Conservation (phyloP, 2,329 filamentous ascomycete genomes). For the Microdochium bolleyi region DNA sequence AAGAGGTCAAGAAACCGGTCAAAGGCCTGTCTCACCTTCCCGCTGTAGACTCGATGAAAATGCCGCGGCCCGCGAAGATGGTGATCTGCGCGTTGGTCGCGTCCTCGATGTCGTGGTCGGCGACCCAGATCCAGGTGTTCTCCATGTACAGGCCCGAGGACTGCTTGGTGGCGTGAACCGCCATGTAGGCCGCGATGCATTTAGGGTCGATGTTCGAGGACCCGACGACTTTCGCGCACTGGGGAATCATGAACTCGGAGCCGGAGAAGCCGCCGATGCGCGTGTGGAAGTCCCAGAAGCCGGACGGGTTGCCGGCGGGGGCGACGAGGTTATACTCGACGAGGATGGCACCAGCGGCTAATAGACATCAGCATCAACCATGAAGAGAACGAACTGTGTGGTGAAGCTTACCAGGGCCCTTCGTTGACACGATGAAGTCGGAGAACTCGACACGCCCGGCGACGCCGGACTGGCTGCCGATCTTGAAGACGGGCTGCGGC, state of each 20-base stretch:
- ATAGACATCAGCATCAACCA: too few species aligned
- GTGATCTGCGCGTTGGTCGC: conserved; percentile 37
- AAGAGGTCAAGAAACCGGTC: too few species aligned
- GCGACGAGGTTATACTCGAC: conserved; percentile 64
- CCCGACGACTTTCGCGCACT: conserved; percentile 50
- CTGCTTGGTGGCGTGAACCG: conserved; percentile 25
- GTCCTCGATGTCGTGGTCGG: conserved; percentile 49
- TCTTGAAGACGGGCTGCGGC: conserved; percentile 57
- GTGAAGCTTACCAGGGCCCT: too few species aligned
- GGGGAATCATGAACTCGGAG: conserved; percentile 57
- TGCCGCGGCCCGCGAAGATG: conserved; percentile 42
- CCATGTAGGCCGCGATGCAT: conserved; percentile 29
- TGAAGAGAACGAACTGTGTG: too few species aligned
- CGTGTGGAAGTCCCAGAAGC: conserved; percentile 70
- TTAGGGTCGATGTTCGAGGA: conserved; percentile 15
- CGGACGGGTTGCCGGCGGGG: conserved; percentile 33
- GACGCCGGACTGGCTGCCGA: conserved; percentile 53
- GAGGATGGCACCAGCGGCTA: conserved; percentile 60
- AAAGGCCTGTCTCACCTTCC: too few species aligned
- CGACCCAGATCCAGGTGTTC: conserved; percentile 37
- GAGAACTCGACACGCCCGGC: conserved; percentile 60
- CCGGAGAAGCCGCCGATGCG: conserved; percentile 66
- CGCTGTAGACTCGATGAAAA: conserved; percentile 29
- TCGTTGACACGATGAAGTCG: conserved; percentile 64
- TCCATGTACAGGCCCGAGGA: conserved; percentile 27